Evolutionary conservation across 139 green algal species (phyloP), one percentile per base, ranked within the genome.

Genomic region (Marvania coccoides): DNA sequence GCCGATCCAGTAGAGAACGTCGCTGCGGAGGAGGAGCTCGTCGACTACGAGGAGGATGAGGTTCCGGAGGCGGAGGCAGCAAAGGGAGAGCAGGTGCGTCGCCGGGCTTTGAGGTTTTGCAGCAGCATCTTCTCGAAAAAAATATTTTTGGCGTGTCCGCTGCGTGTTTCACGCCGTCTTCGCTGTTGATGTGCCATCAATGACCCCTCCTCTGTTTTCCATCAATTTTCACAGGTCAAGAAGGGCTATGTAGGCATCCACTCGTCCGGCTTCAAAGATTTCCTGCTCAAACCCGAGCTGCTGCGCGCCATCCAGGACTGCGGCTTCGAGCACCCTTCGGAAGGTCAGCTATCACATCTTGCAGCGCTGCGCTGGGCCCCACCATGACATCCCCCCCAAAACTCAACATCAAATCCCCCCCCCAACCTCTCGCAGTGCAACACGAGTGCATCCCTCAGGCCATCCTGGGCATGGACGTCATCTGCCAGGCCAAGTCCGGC

Each of bases 401-500:
- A 8, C 31, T 10, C 48, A 63, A 58, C 36, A 35, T 30, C 10
- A 33, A 46, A 10, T 5, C 24, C 33, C 42, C 12, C 47, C 36
- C 68, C 35, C 28, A 30, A 24, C 55, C 29, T 48, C 24, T 10
- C 60, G 67, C 91, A 98, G 94, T 99, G 0, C 95, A 99, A 74
- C 95, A 99, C 70, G 87, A 99, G 74, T 98, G 91, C 79, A 99
- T 99, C 70, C 95, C 95, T 19, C 88, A 97, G 70, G 93, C 95
- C 48, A 96, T 99, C 58, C 78, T 97, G 46, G 93, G 95, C 40
- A 91, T 95, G 85, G 95, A 99, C 67, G 87, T 99, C 12, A 83
- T 99, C 7, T 99, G 95, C 79, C 95, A 99, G 76, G 95, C 95
- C 31, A 99, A 99, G 88, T 97, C 90, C 8, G 95, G 95, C 48